A percentile compares a stretch with the other conserved stretches of the same genome.
Conservation (phyloP, 352 stramenopile genomes). For the Phytophthora sp. region DNA sequence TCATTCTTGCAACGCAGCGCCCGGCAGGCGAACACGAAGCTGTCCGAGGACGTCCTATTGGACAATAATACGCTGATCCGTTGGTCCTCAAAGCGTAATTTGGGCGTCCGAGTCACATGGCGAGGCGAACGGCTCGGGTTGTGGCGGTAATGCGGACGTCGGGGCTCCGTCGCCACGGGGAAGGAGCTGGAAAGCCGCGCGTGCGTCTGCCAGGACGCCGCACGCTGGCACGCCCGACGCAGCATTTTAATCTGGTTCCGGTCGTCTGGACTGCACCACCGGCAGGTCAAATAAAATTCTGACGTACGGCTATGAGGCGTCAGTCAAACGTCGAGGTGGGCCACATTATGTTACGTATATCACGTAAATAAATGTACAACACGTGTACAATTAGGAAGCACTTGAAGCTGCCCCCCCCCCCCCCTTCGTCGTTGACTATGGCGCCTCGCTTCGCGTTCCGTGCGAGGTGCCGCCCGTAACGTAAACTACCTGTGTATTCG, state of each 20-base stretch:
- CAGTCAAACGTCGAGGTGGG: neutral
- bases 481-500: neutral
- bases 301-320: conserved; percentile 14
- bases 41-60: conserved; percentile 30
- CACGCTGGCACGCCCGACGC: conserved; percentile 25
- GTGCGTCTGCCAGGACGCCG: conserved; percentile 5
- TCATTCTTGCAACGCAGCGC: conserved; percentile 48
- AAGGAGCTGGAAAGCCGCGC: conserved; percentile 3
- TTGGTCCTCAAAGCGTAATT: conserved; percentile 37
- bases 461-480: conserved; percentile 35
- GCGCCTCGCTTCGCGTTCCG: conserved; percentile 58
- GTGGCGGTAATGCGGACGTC: neutral
- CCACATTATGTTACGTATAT: too few relatives aligned
- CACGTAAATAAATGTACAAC: neutral
- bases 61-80: conserved; percentile 48
- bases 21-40: conserved; percentile 45
- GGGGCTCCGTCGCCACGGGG: neutral
- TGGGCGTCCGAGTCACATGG: conserved; percentile 9
- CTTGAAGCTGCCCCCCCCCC: conserved; percentile 24
- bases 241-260: too few relatives aligned
- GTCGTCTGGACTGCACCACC: too few relatives aligned
- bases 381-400: conserved; percentile 2
- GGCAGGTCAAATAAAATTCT: neutral
- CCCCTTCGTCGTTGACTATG: conserved; percentile 27
- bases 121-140: conserved; percentile 2